Base-by-base conservation (phyloP, 768 basidiomycete species). In the Russula abietina region DNA sequence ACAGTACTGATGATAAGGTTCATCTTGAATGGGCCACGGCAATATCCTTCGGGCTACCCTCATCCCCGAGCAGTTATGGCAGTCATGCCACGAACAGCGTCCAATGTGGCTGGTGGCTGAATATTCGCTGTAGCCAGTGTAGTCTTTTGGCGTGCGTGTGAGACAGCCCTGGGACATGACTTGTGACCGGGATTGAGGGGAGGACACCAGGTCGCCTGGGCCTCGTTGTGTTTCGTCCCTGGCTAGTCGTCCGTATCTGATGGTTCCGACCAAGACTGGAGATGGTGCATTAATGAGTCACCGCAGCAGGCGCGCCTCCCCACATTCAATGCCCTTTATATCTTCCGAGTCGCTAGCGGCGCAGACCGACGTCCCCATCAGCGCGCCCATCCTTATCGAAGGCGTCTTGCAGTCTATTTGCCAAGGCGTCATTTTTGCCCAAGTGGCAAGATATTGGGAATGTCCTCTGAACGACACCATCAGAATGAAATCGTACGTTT, bases 381-480 rank as follows among this genome's bases (percentile, higher is more conserved):
- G 75, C 26, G 76, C 76, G 19, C 75, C 77, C 2, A 77, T 82
- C 30, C 72, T 83, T 24, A 57, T 82, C 43, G 77, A 77, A 65
- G 77, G 75, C 14, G 70, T 83, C 26, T 53, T 82, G 17, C 81
- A 83, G 58, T 78, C 79, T 5, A 76, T 83, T 55, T 76, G 79
- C 30, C 74, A 81, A 60, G 71, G 71, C 56, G 67, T 72, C 36
- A 69, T 72, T 30, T 69, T 71, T n/a, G 66, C 70, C 3, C 71
- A 72, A 68, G 66, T 69, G 8, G 58, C 64, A 39, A 70, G 69
- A 38, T 71, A 66, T 80, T 76, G 75, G 71, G 69, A 74, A 58
- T 74, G 75, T 30, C 78, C 75, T 60, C 69, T 69, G n/a, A 77
- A 79, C 53, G 82, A 84, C 69, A 75, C 80, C 1, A 60, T 75